phyloP scores from a whole-genome alignment of 768 basidiomycete genomes.

The Termitomyces heimii region DNA sequence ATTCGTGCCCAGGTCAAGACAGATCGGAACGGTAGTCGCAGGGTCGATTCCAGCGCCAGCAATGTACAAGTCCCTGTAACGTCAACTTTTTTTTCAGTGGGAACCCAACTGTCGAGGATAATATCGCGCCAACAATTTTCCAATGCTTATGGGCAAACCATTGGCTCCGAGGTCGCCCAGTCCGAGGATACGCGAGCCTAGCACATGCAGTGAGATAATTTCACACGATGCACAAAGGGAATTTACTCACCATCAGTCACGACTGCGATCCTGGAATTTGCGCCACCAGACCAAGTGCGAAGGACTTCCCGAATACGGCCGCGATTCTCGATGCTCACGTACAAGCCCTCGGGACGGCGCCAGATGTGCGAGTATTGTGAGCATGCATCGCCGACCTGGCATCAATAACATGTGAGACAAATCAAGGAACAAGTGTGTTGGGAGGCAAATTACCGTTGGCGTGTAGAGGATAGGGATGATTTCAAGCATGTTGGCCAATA shows the following conservation, averaged over 20 bases:
- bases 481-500: conserved; percentile 59
- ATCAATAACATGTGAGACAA: conserved; percentile 11
- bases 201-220: neutral
- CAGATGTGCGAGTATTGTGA: conserved; percentile 66
- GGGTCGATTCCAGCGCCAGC: conserved; percentile 65
- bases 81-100: neutral
- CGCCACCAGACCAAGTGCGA: conserved; percentile 39
- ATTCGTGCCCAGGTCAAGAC: conserved; percentile 74
- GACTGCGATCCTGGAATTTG: conserved; percentile 57
- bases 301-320: conserved; percentile 57
- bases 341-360: conserved; percentile 54
- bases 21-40: conserved; percentile 53
- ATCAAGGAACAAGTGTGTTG: too few relatives aligned
- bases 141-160: conserved; percentile 58
- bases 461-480: conserved; percentile 71
- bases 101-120: neutral
- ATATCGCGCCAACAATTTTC: conserved; percentile 50
- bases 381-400: conserved; percentile 64
- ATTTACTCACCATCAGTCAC: conserved; percentile 59
- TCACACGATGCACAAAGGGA: conserved; percentile 15
- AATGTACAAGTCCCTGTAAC: conserved; percentile 56
- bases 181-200: conserved; percentile 69
- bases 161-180: conserved; percentile 47
- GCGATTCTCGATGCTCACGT: conserved; percentile 61
- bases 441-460: conserved; percentile 44